Percentiles rank a stretch among this genome's conserved stretches.
These are phyloP conservation scores for Penicillium ochrochloron DNA, from an alignment of 495 filamentous ascomycete species.

Conservation along the genomic window DNA sequence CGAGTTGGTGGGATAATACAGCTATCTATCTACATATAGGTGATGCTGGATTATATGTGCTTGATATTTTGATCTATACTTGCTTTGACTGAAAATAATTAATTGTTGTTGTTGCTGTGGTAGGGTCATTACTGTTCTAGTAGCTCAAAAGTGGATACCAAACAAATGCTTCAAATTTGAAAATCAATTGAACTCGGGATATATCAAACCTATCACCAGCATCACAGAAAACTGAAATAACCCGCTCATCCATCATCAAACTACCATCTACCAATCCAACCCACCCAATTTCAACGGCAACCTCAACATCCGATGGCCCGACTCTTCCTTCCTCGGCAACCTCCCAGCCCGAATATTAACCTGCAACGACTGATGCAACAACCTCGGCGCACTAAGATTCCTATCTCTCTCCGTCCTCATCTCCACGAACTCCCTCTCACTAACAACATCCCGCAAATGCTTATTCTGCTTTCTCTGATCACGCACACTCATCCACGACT, in stretches of 20 bases:
- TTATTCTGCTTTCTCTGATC: conserved; percentile 57
- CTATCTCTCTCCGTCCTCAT: conserved; percentile 54
- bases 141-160: background rate
- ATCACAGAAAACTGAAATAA: background rate
- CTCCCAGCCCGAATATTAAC: conserved; percentile 60
- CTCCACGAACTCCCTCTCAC: conserved; percentile 52
- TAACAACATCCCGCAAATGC: conserved; percentile 50
- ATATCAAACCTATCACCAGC: background rate
- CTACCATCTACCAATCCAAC: conserved; percentile 24
- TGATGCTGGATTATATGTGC: background rate
- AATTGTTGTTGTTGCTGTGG: too few species aligned
- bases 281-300: conserved; percentile 47
- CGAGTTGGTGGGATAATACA: conserved; percentile 1
- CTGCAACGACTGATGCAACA: conserved; percentile 62
- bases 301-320: conserved; percentile 44
- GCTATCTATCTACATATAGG: background rate
- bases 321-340: conserved; percentile 42
- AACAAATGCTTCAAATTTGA: background rate
- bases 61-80: background rate
- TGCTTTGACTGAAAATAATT: background rate
- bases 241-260: background rate
- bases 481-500: conserved; percentile 52
- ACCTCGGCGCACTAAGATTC: conserved; percentile 49
- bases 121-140: background rate
- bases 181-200: background rate